These are phyloP conservation scores for Extremus antarcticus DNA, from an alignment of 495 filamentous ascomycete genomes.

Conservation along the genomic window DNA sequence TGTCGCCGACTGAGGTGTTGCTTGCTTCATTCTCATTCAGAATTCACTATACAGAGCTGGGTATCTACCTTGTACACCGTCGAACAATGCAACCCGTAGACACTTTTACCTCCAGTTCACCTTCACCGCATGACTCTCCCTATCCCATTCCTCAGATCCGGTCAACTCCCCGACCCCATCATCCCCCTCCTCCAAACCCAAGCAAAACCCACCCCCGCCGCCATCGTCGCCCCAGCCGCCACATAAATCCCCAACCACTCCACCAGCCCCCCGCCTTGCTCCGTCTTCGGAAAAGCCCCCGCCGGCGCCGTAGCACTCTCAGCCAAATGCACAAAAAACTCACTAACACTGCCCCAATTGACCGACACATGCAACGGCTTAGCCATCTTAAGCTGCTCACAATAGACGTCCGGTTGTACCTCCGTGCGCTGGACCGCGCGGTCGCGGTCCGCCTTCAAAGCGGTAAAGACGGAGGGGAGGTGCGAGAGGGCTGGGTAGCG, in stretches of 20 bases:
- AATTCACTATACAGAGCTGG: no score
- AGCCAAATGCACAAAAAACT: constrained; percentile 78
- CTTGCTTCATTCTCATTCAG: no score
- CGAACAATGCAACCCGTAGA: no score
- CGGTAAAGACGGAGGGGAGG: constrained; percentile 79
- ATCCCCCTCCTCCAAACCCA: background rate
- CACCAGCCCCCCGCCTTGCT: constrained; percentile 36
- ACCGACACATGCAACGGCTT: constrained; percentile 88
- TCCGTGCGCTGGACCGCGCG: constrained; percentile 88
- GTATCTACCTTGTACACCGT: no score
- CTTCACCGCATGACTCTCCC: no score
- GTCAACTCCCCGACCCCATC: background rate
- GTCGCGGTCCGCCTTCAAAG: constrained; percentile 86
- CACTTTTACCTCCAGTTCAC: no score
- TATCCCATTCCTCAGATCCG: background rate
- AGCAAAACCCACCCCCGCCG: background rate
- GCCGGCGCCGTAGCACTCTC: constrained; percentile 86
- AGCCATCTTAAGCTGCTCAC: constrained; percentile 63
- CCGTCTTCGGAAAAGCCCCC: constrained; percentile 73
- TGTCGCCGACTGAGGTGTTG: no score
- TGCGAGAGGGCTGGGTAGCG: constrained; percentile 74
- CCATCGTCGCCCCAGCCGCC: background rate
- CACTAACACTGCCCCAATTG: constrained; percentile 79
- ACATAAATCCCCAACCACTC: background rate
- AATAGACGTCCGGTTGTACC: constrained; percentile 87